A percentile compares a stretch with the other conserved stretches of the same genome.
These are phyloP conservation scores for Coemansia sp. DNA, from an alignment of 192 early-diverging fungal species.

Conservation along the genomic window DNA sequence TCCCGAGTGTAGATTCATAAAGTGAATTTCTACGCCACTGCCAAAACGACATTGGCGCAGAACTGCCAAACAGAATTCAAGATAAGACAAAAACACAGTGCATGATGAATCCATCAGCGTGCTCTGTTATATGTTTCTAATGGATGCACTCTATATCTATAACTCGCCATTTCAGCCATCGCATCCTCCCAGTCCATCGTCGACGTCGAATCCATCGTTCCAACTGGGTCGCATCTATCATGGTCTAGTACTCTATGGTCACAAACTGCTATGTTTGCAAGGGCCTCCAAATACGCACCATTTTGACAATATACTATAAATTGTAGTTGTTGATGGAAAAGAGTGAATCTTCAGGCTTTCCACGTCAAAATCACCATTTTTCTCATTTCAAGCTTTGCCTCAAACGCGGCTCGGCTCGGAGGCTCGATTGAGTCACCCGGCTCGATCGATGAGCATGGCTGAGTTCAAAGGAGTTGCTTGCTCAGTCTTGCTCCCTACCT, in stretches of 20 bases:
- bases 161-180: not conserved
- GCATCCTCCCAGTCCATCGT: not conserved
- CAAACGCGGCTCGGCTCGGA: not conserved
- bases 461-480: no score
- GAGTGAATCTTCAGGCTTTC: slow-evolving; percentile 13
- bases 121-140: not conserved
- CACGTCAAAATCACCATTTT: not conserved
- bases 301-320: slow-evolving; percentile 35
- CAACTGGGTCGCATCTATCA: slow-evolving; percentile 1
- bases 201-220: not conserved
- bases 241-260: not conserved
- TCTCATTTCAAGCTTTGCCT: no score
- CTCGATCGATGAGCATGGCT: no score
- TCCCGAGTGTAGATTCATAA: no score
- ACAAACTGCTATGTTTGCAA: not conserved
- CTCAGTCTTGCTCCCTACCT: no score
- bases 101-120: not conserved
- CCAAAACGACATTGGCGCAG: not conserved
- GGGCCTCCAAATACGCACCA: slow-evolving; percentile 11
- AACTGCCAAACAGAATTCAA: not conserved
- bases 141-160: not conserved
- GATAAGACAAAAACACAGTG: not conserved
- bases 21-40: no score
- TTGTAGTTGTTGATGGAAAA: slow-evolving; percentile 26
- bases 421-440: no score